Conservation (phyloP, 176 grass and related monocot species). For the Urochloa ruziziensis region DNA sequence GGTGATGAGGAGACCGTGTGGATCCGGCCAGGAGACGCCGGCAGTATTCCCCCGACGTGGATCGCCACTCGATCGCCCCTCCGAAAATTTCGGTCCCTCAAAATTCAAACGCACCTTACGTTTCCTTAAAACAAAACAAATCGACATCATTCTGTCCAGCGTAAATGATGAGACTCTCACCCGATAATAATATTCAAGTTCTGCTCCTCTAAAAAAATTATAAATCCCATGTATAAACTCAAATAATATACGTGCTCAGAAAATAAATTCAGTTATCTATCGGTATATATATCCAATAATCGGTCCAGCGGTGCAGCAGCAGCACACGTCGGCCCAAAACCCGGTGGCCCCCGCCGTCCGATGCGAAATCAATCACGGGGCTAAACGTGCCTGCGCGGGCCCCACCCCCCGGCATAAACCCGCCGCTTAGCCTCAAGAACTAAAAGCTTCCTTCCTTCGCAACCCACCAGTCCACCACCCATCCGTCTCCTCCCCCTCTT, state of each 20-base stretch:
- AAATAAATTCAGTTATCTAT: too few species aligned
- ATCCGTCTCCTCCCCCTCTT: not conserved
- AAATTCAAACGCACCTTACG: too few species aligned
- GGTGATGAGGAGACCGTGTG: too few species aligned
- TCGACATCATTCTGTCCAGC: not conserved
- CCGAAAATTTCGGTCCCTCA: too few species aligned
- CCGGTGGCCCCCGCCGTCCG: not conserved
- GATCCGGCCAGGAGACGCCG: too few species aligned
- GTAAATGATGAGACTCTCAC: not conserved
- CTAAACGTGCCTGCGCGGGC: not conserved
- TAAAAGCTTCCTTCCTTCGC: not conserved
- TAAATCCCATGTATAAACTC: not conserved
- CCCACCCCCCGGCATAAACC: slow-evolving; percentile 1
- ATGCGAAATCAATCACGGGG: not conserved
- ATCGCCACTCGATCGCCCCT: too few species aligned
- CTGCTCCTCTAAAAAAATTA: too few species aligned
- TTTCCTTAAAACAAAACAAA: not conserved
- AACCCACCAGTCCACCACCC: slow-evolving; percentile 19
- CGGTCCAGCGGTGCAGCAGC: not conserved
- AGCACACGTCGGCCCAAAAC: not conserved
- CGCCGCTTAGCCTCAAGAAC: not conserved
- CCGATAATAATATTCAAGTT: not conserved
- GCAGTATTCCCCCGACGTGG: too few species aligned
- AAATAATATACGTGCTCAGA: not conserved
- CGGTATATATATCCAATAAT: too few species aligned